Percentiles rank a stretch among this genome's conserved stretches.
These are phyloP conservation scores for Penicillium odoratum DNA, from an alignment of 495 filamentous ascomycete species.

Conservation along the genomic window DNA sequence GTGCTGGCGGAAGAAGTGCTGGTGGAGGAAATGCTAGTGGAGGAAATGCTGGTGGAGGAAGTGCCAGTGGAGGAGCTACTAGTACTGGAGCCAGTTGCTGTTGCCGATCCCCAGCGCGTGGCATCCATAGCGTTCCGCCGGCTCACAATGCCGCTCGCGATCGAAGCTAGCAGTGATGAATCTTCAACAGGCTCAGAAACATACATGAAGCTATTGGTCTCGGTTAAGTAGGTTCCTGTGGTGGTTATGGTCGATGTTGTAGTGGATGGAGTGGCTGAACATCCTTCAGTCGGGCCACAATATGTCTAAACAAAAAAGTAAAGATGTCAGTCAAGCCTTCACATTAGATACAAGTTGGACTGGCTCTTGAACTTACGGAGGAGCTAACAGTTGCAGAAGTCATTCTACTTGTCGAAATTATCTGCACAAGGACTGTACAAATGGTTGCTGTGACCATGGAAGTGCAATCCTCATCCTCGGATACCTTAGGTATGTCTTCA, in stretches of 20 bases:
- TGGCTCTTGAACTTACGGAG: too few species aligned
- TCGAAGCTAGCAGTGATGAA: neutral
- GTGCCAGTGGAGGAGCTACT: too few species aligned
- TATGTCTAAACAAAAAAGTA: neutral
- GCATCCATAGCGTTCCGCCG: neutral
- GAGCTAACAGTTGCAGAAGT: too few species aligned
- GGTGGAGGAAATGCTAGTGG: too few species aligned
- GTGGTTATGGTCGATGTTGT: neutral
- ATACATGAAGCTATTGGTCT: neutral
- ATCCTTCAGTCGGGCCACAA: neutral
- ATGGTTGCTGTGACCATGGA: too few species aligned
- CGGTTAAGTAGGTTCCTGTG: conserved; percentile 1
- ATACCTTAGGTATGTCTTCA: too few species aligned
- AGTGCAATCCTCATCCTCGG: too few species aligned
- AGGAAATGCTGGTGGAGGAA: too few species aligned
- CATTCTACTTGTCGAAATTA: too few species aligned
- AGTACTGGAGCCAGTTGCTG: too few species aligned
- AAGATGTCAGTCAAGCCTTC: conserved; percentile 1
- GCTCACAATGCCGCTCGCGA: neutral
- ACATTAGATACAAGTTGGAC: neutral
- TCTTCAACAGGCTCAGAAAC: neutral
- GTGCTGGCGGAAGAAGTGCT: too few species aligned
- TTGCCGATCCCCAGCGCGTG: neutral
- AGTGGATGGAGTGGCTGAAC: neutral
- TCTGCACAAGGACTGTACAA: too few species aligned